A percentile compares a stretch with the other conserved stretches of the same genome.
Evolutionary conservation across 2,329 filamentous ascomycete genomes (phyloP).

Genomic region (Elsinoe necatrix): DNA sequence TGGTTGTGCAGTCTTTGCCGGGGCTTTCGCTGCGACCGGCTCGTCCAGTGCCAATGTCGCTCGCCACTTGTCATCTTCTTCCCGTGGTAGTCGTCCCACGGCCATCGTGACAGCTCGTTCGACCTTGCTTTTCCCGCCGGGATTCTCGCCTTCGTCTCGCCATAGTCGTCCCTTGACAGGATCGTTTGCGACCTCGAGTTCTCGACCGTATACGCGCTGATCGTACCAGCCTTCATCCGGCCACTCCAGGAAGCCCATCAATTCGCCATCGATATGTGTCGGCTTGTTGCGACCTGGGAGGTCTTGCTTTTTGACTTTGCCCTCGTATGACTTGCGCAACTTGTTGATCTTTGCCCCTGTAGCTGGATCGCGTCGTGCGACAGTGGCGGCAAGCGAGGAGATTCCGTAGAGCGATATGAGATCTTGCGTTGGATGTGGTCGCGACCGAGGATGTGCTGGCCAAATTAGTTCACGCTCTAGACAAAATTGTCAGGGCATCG

Average conservation of each 20-base stretch:
- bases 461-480: slow-evolving; percentile 11
- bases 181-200: slow-evolving; percentile 28
- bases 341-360: slow-evolving; percentile 60
- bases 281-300: slow-evolving; percentile 44
- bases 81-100: slow-evolving; percentile 35
- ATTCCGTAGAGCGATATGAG: slow-evolving; percentile 52
- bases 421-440: slow-evolving; percentile 51
- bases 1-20: slow-evolving; percentile 12
- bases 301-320: slow-evolving; percentile 42
- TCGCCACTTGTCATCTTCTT: slow-evolving; percentile 36
- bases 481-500: background rate
- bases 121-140: slow-evolving; percentile 31
- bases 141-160: slow-evolving; percentile 16
- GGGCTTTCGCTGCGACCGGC: slow-evolving; percentile 20
- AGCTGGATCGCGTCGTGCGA: slow-evolving; percentile 50
- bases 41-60: slow-evolving; percentile 40
- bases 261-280: slow-evolving; percentile 31
- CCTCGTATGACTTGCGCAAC: slow-evolving; percentile 49
- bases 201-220: slow-evolving; percentile 33
- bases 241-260: slow-evolving; percentile 30
- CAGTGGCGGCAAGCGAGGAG: slow-evolving; percentile 47
- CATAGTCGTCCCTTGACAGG: slow-evolving; percentile 16
- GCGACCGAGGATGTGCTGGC: slow-evolving; percentile 36
- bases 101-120: slow-evolving; percentile 36
- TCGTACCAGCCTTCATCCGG: slow-evolving; percentile 36